Conservation (phyloP, 805 yeast genomes). For the Debaryomyces prosopidis region DNA sequence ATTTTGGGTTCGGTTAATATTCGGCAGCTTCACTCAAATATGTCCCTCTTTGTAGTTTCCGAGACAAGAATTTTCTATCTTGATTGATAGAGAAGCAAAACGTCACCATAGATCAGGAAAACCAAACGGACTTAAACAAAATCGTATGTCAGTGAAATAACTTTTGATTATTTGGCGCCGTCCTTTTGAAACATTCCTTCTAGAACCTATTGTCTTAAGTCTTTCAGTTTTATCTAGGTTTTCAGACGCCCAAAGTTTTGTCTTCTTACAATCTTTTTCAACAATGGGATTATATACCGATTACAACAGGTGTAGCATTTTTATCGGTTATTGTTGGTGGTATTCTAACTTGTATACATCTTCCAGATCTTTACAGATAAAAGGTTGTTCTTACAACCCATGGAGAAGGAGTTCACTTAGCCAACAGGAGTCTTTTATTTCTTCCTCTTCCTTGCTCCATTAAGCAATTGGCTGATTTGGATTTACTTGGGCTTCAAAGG, state of each 20-base stretch:
- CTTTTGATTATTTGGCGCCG: slow-evolving; percentile 33
- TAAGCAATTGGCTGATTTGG: slow-evolving; percentile 41
- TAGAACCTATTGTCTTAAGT: slow-evolving; percentile 28
- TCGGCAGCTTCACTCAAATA: slow-evolving; percentile 34
- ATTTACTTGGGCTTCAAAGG: slow-evolving; percentile 44
- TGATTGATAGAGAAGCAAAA: slow-evolving; percentile 38
- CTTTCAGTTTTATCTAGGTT: slow-evolving; percentile 20
- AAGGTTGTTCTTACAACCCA: slow-evolving; percentile 17
- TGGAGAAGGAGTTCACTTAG: slow-evolving; percentile 26
- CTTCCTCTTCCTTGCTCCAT: slow-evolving; percentile 38
- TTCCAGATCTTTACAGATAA: slow-evolving; percentile 35
- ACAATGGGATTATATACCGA: slow-evolving; percentile 17
- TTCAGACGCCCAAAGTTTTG: slow-evolving; percentile 20
- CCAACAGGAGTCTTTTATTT: slow-evolving; percentile 30
- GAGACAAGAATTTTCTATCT: slow-evolving; percentile 35
- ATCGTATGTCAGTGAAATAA: slow-evolving; percentile 20
- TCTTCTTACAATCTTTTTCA: slow-evolving; percentile 19
- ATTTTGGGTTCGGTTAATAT: slow-evolving; percentile 35
- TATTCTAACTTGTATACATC: slow-evolving; percentile 23
- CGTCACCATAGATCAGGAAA: slow-evolving; percentile 35
- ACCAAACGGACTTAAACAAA: slow-evolving; percentile 28
- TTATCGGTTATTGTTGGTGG: slow-evolving; percentile 18
- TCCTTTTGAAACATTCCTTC: slow-evolving; percentile 39
- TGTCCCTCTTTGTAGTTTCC: slow-evolving; percentile 31
- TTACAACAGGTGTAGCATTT: slow-evolving; percentile 16